Conservation (phyloP, 225 moss, liverwort and hornwort genomes). For the Rhytidiadelphus loreus region DNA sequence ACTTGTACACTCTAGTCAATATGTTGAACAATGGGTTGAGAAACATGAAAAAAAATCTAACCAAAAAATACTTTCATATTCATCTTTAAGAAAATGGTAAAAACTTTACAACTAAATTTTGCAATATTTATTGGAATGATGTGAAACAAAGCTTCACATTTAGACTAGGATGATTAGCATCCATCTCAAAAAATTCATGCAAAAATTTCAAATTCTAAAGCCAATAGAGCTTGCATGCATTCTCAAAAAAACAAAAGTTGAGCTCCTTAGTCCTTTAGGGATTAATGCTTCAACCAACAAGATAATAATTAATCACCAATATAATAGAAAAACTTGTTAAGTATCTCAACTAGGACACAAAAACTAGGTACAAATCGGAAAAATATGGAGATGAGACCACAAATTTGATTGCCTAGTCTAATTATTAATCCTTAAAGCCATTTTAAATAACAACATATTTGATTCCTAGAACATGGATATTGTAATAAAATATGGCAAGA, state of each 20-base stretch:
- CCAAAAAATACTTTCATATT: neutral
- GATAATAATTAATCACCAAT: neutral
- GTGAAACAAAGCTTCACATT: neutral
- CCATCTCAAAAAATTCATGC: neutral
- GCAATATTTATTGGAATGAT: neutral
- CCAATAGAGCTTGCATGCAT: neutral
- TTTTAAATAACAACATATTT: neutral
- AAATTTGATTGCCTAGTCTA: neutral
- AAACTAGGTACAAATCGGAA: neutral
- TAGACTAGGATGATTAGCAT: neutral
- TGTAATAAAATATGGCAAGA: neutral
- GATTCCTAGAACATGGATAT: neutral
- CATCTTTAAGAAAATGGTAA: neutral
- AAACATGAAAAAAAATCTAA: neutral
- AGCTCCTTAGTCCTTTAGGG: neutral
- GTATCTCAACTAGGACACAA: neutral
- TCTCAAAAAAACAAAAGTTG: neutral
- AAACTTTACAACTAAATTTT: neutral
- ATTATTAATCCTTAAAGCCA: too few species aligned
- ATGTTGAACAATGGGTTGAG: neutral
- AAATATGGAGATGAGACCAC: accelerated
- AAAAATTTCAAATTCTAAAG: neutral
- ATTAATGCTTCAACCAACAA: neutral
- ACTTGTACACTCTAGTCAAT: neutral
- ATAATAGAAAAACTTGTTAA: neutral